Evolutionary conservation across 2,329 filamentous ascomycete species (phyloP).

Genomic region (Thermothelomyces thermophilus): DNA sequence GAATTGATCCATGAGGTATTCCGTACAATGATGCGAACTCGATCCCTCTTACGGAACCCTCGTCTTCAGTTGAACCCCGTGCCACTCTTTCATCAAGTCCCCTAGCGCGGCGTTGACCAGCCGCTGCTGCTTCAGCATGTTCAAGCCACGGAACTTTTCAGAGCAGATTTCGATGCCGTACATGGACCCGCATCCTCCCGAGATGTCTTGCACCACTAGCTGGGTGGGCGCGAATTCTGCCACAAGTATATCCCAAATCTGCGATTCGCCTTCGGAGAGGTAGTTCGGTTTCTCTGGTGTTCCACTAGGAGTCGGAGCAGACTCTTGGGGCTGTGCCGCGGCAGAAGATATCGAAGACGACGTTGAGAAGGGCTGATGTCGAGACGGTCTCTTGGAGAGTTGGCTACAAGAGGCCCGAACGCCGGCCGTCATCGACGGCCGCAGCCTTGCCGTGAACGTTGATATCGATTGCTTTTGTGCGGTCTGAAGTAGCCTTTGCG

Average conservation of each 20-base stretch:
- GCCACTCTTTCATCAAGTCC: constrained; percentile 73
- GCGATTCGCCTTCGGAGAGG: constrained; percentile 49
- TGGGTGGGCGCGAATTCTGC: constrained; percentile 45
- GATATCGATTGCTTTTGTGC: constrained; percentile 10
- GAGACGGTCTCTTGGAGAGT: not conserved
- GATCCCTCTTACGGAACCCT: constrained; percentile 38
- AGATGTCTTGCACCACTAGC: constrained; percentile 68
- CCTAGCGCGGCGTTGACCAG: constrained; percentile 69
- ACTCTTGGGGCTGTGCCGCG: constrained; percentile 18
- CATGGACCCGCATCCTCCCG: constrained; percentile 80
- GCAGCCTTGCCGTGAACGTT: not conserved
- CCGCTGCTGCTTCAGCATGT: constrained; percentile 74
- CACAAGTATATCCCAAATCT: constrained; percentile 50
- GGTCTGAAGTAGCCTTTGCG: constrained; percentile 3
- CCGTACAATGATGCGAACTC: not conserved
- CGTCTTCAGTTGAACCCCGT: constrained; percentile 75
- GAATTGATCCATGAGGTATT: not conserved
- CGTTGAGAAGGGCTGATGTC: constrained; percentile 11
- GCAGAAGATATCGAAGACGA: constrained; percentile 22
- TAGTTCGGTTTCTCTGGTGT: constrained; percentile 40
- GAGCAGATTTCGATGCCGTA: constrained; percentile 76
- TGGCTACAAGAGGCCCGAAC: not conserved
- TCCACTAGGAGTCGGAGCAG: constrained; percentile 17
- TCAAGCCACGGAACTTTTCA: constrained; percentile 61
- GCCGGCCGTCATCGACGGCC: not conserved